phyloP scores from a whole-genome alignment of 129 eudicot species.

The Heracleum sosnowskyi region DNA sequence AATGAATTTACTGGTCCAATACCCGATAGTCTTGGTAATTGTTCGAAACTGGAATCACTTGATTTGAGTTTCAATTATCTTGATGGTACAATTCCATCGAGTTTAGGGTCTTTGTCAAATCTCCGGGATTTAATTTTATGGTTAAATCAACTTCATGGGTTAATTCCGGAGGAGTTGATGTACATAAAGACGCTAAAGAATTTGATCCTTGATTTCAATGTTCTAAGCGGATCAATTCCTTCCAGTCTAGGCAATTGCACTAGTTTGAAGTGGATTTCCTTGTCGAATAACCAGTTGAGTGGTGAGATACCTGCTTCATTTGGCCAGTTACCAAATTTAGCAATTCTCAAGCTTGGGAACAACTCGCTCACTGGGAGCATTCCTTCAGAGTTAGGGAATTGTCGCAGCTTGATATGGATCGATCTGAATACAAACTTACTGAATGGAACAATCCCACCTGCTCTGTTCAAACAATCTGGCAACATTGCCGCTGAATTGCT shows the following conservation, averaged over 20 bases:
- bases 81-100: constrained; percentile 55
- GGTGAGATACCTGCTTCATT: constrained; percentile 64
- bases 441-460: constrained; percentile 69
- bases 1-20: constrained; percentile 53
- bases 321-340: constrained; percentile 55
- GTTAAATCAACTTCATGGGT: constrained; percentile 69
- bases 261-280: constrained; percentile 51
- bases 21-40: constrained; percentile 54
- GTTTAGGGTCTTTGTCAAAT: constrained; percentile 54
- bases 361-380: constrained; percentile 68
- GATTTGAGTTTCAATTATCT: constrained; percentile 84
- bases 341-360: constrained; percentile 79
- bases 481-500: constrained; percentile 45
- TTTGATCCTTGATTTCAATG: constrained; percentile 52
- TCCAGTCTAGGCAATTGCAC: constrained; percentile 43
- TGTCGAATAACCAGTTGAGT: constrained; percentile 40
- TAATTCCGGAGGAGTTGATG: constrained; percentile 76
- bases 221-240: constrained; percentile 42
- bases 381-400: constrained; percentile 77
- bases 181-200: constrained; percentile 38
- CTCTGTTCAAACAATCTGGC: constrained; percentile 77
- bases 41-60: constrained; percentile 65
- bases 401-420: constrained; percentile 79
- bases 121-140: constrained; percentile 68
- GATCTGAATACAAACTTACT: constrained; percentile 70